Percentiles rank a stretch among this genome's conserved stretches.
These are phyloP conservation scores for Rubroshorea leprosula DNA, from an alignment of 345 rosid species.

Conservation along the genomic window DNA sequence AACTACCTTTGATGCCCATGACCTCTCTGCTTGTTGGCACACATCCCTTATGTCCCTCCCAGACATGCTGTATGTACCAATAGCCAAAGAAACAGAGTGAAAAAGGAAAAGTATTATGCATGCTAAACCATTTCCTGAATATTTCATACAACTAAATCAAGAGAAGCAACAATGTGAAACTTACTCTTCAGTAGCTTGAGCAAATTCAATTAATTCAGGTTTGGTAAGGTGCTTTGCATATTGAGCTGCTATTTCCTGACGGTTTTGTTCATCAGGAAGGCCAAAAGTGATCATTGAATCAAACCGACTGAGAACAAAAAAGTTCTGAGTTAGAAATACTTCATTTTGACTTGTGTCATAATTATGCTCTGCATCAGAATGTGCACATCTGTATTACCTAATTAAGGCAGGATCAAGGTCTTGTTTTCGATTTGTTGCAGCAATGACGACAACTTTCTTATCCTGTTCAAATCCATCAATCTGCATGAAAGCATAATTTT, in stretches of 20 bases:
- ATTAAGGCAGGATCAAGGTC: constrained; percentile 94
- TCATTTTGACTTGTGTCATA: background rate
- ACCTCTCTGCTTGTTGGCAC: constrained; percentile 91
- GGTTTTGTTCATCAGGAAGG: constrained; percentile 65
- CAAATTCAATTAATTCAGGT: constrained; percentile 63
- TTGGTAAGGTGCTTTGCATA: constrained; percentile 78
- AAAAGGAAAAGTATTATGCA: too few relatives aligned
- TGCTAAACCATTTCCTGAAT: background rate
- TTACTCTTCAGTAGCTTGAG: constrained; percentile 57
- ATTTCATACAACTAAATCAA: background rate
- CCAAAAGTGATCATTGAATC: constrained; percentile 77
- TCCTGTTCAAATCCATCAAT: constrained; percentile 97
- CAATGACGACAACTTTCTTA: constrained; percentile 80
- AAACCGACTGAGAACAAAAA: constrained; percentile 57
- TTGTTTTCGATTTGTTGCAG: constrained; percentile 93
- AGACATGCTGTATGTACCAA: constrained; percentile 55
- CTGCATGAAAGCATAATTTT: constrained; percentile 31
- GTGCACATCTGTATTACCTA: constrained; percentile 36
- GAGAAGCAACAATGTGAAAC: constrained; percentile 8
- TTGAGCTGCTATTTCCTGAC: constrained; percentile 66
- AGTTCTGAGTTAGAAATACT: constrained; percentile 4
- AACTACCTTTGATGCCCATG: constrained; percentile 88
- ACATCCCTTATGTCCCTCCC: constrained; percentile 84
- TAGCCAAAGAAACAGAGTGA: background rate
- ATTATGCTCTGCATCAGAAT: background rate